Base-by-base conservation (phyloP, 1,284 basidiomycete species). In the Tylopilus sp. region DNA sequence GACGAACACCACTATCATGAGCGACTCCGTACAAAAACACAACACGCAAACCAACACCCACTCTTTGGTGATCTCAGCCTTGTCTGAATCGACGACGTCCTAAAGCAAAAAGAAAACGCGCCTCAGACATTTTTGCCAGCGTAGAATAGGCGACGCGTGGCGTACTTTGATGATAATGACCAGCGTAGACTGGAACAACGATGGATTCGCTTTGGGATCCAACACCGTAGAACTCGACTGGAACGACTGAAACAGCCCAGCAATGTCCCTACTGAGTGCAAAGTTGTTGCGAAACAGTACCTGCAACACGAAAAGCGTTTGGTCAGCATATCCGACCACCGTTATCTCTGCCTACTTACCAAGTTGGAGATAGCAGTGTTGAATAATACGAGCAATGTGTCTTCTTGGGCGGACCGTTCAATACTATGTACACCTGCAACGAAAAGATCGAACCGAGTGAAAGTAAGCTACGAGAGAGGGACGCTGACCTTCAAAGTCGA, bases 211-310 rank as follows among this genome's bases (percentile, higher is more conserved):
- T 8, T 74, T 71, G 2, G 84, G 83, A 57, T 86, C 80, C 3
- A 86, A 66, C 8, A 85, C 74, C 0, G 77, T 76, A 0, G 82
- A 78, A 9, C 82, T 83, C 0, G 82, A 81, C 58, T 85, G 84
- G 70, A 85, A 85, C 0, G 83, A 84, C 54, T 83, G 78, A 57
- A 85, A 86, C 2, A 85, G 73, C 1, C 78, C 80, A 6, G 78
- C 73, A 31, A 86, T 83, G 57, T 83, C 80, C 11, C 83, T 70
- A 24, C 79, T 79, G 2, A 85, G 63, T 0, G 82, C 81, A 55
- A 85, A 86, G 54, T 85, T 85, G 55, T 85, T 85, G 7, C 83
- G 75, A 68, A 85, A 85, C 1, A 85, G 68, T 0, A 85, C 79
- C 82, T 84, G 41, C 4, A 41, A 10, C 48, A 40, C 19, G 0